Base-by-base conservation (phyloP, 116 monocot species). In the Iris pallida region DNA sequence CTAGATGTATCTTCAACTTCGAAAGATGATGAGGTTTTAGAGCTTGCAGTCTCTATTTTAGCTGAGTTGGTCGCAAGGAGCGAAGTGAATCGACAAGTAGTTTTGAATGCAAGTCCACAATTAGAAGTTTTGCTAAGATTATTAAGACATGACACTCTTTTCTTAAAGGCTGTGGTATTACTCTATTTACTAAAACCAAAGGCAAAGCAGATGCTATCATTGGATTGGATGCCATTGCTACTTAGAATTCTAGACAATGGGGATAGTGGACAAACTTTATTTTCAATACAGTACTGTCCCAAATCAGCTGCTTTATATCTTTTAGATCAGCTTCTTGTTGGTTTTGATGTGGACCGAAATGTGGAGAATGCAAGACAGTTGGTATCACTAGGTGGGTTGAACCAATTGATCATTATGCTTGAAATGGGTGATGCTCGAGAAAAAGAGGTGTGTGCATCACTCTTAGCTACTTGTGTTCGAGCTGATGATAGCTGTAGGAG, bases 171-270 rank as follows among this genome's bases (percentile, higher is more conserved):
- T 10, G 84, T 82, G 7, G 65, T 81, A 20, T 64, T 85, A 56
- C 79, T 86, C n/a, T 81, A 85, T 70, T 42, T 94, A 47, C 68
- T 94, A 45, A 82, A 79, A 66, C 94, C 94, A 12, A 94, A 85
- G 71, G 90, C 94, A 4, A 90, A 94, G 62, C 94, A 94, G 67
- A 87, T 94, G 94, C 72, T 94, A 15, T 90, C 87, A 4, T 15
- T 76, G 19, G 87, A 83, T 17, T 94, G 94, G 94, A 74, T 94
- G 20, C 83, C 87, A 55, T 47, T 93, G 41, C 75, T 81, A 1
- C 47, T 94, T 49, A 71, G 61, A 43, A 75, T 88, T 70, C 48
- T 94, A 42, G 90, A 94, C 51, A 62, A 56, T 54, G 94, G 88
- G 11, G 83, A 94, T 57, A 55, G 79, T 59, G 41, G 55, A 6